phyloP scores from a whole-genome alignment of 1,139 yeast species.

The Kodamaea anthophila region DNA sequence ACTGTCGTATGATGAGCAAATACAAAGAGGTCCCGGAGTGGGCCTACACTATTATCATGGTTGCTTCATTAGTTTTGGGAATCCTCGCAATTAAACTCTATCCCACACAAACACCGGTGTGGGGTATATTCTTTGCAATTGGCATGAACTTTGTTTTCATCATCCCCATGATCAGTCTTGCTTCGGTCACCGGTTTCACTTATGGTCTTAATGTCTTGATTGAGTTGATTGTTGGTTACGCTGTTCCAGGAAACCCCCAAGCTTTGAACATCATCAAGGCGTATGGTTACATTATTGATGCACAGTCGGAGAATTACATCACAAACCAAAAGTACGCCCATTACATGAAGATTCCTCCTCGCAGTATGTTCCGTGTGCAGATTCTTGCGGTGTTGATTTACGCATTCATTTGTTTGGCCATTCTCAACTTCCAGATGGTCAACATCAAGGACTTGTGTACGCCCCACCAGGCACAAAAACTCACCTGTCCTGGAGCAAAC shows the following conservation, averaged over 20 bases:
- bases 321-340: constrained; percentile 33
- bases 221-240: constrained; percentile 17
- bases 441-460: constrained; percentile 23
- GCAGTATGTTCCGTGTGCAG: constrained; percentile 30
- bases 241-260: constrained; percentile 18
- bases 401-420: constrained; percentile 20
- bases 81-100: constrained; percentile 17
- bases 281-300: constrained; percentile 21
- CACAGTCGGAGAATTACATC: constrained; percentile 32
- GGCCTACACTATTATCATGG: constrained; percentile 14
- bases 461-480: constrained; percentile 21
- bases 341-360: constrained; percentile 29
- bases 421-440: constrained; percentile 25
- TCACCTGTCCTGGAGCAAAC: constrained; percentile 29
- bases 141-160: constrained; percentile 17
- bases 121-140: constrained; percentile 18
- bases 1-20: constrained; percentile 16
- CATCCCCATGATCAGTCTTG: constrained; percentile 14
- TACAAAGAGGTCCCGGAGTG: constrained; percentile 22
- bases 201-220: constrained; percentile 18
- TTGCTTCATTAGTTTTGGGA: constrained; percentile 15
- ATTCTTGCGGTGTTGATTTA: constrained; percentile 23
- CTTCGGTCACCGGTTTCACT: constrained; percentile 14
- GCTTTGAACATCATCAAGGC: constrained; percentile 18
- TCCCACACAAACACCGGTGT: constrained; percentile 18